A percentile compares a stretch with the other conserved stretches of the same genome.
phyloP scores from a whole-genome alignment of 495 filamentous ascomycete genomes.

The Echria macrotheca region DNA sequence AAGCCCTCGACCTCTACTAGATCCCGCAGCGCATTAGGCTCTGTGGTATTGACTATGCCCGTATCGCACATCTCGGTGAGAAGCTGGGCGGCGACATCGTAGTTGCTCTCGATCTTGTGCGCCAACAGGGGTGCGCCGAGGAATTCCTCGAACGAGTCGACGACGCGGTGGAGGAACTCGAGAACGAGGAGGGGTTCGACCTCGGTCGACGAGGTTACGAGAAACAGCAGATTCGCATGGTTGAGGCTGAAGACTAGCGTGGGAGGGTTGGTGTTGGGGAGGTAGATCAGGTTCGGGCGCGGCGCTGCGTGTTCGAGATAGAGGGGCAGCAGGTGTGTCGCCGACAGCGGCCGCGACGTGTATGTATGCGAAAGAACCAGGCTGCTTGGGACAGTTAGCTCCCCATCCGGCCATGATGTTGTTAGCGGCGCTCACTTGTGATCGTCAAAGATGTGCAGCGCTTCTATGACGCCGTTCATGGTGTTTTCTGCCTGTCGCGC shows the following conservation, averaged over 20 bases:
- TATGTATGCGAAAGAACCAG: constrained; percentile 53
- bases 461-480: constrained; percentile 87
- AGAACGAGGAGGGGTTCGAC: constrained; percentile 90
- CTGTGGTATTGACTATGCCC: constrained; percentile 81
- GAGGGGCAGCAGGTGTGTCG: constrained; percentile 69
- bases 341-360: constrained; percentile 70
- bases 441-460: constrained; percentile 94
- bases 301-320: constrained; percentile 82
- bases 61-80: constrained; percentile 96
- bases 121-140: constrained; percentile 83
- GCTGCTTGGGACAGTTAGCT: constrained; percentile 18
- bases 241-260: constrained; percentile 81
- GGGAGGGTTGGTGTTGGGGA: constrained; percentile 75
- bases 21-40: constrained; percentile 89
- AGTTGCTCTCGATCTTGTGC: constrained; percentile 77
- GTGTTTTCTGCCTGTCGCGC: constrained; percentile 10
- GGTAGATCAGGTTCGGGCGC: constrained; percentile 78
- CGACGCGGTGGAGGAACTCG: constrained; percentile 88
- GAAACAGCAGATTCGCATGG: constrained; percentile 82
- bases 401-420: not conserved
- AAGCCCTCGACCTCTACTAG: constrained; percentile 84
- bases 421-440: constrained; percentile 56
- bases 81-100: constrained; percentile 91
- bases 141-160: constrained; percentile 94
- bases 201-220: constrained; percentile 76